These are phyloP conservation scores for Dendrobium chrysotoxum DNA, from an alignment of 106 monocot species.

Conservation along the genomic window DNA sequence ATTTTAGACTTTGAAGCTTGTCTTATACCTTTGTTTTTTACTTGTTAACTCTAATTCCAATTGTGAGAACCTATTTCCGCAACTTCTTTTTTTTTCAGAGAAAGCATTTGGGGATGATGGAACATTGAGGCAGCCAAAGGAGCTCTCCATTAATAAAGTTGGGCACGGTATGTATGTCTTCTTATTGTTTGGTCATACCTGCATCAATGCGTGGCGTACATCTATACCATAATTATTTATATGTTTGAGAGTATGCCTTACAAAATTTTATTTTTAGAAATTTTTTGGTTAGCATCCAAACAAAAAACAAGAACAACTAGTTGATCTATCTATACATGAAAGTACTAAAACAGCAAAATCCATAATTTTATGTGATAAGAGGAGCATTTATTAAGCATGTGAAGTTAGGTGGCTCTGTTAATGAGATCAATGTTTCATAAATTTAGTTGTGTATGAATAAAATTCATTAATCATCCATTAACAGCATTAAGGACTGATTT, in stretches of 20 bases:
- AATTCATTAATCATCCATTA: background rate
- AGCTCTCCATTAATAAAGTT: slow-evolving; percentile 97
- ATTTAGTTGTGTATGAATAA: background rate
- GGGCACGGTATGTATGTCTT: slow-evolving; percentile 70
- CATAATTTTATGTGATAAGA: background rate
- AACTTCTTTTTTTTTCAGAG: slow-evolving; percentile 33
- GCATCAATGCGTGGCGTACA: background rate
- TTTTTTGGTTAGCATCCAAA: background rate
- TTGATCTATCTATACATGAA: background rate
- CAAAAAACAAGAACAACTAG: background rate
- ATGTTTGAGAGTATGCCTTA: background rate
- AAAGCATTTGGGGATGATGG: slow-evolving; percentile 96
- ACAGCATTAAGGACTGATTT: background rate
- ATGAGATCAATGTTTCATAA: slow-evolving; percentile 3
- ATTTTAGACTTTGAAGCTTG: background rate
- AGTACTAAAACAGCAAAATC: background rate
- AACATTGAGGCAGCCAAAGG: slow-evolving; percentile 75
- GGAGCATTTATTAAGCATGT: background rate
- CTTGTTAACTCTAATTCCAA: too few relatives aligned
- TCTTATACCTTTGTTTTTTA: background rate
- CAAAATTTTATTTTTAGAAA: background rate
- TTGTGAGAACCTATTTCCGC: background rate
- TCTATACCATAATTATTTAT: background rate
- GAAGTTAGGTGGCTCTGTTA: background rate
- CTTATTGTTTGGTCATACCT: background rate